Evolutionary conservation across 257 asterid species (phyloP), one percentile per base, ranked within the genome.

Genomic region (Gardenia jasminoides): DNA sequence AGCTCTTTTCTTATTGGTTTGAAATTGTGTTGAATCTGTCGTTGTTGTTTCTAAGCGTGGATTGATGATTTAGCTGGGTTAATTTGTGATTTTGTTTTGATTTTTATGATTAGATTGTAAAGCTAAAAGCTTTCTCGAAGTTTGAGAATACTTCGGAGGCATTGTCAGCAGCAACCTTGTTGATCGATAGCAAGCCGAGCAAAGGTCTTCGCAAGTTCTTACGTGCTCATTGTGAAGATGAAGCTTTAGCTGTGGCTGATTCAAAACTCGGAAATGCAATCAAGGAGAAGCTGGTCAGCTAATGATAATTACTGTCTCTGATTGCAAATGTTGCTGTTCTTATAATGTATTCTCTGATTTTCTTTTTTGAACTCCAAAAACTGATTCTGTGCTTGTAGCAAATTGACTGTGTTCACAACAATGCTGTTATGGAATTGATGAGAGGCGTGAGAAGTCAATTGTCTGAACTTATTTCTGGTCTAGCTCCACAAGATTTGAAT

Each of bases 101-200:
- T 44, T 20, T n/a, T 30, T 22, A 11, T 48, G 30, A 41, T 70
- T 77, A 91, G 97, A 86, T 92, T 82, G 96, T 93, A 78, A 92
- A 88, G 83, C 89, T 93, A 56, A 93, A 90, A 83, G 98, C 93
- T 2, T 93, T 93, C 44, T 85, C 91, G 9, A 92, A 93, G 87
- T 93, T 93, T 67, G 97, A 93, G 82, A 93, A 91, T 79, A 93
- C 94, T 3, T 82, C 93, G 1, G 97, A 90, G 86, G 98, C 98
- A 43, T 77, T 92, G 72, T 86, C 97, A 26, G 97, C 92, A 62
- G 89, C 97, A 62, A 89, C 94, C 6, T 78, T 91, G 62, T 78
- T 88, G 89, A 86, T 88, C 1, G 94, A 91, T 65, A 87, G 96
- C 81, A 89, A 89, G 86, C 94, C 91, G 17, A 91, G 94, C 90